These are phyloP conservation scores for Geotrichum bryndzae DNA, from an alignment of 1,139 yeast species.

Conservation along the genomic window DNA sequence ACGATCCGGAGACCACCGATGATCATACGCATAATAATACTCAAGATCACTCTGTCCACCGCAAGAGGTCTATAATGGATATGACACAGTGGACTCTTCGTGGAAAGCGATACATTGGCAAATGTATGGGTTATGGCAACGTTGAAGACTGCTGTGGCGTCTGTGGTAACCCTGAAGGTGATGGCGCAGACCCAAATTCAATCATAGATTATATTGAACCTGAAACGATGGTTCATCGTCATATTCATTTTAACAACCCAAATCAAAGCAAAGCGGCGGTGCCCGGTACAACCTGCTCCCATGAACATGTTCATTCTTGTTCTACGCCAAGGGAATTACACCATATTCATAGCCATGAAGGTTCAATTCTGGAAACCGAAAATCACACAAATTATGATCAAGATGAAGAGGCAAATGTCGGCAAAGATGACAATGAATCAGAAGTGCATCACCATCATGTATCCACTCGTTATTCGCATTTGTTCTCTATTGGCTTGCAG, in stretches of 20 bases:
- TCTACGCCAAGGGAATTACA: background rate
- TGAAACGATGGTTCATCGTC: constrained; percentile 15
- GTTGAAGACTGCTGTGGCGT: constrained; percentile 35
- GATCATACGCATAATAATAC: background rate
- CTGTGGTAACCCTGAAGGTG: constrained; percentile 4
- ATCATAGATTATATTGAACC: constrained; percentile 16
- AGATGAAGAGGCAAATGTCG: constrained; percentile 4
- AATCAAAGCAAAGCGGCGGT: background rate
- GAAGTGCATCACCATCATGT: constrained; percentile 72
- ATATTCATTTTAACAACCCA: constrained; percentile 11
- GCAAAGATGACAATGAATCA: constrained; percentile 15
- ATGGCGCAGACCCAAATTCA: constrained; percentile 22
- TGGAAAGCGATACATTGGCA: constrained; percentile 39
- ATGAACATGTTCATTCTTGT: background rate
- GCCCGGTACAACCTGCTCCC: background rate
- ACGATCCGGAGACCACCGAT: background rate
- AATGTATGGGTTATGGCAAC: constrained; percentile 51
- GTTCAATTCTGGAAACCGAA: background rate
- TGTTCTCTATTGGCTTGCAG: constrained; percentile 81
- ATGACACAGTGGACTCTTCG: constrained; percentile 25
- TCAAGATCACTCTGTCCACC: background rate
- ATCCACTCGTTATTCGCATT: constrained; percentile 66
- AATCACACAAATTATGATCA: background rate
- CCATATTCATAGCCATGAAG: background rate
- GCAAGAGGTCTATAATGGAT: constrained; percentile 25